phyloP scores from a whole-genome alignment of 2,329 filamentous ascomycete species.

The Trichoderma koningiopsis region DNA sequence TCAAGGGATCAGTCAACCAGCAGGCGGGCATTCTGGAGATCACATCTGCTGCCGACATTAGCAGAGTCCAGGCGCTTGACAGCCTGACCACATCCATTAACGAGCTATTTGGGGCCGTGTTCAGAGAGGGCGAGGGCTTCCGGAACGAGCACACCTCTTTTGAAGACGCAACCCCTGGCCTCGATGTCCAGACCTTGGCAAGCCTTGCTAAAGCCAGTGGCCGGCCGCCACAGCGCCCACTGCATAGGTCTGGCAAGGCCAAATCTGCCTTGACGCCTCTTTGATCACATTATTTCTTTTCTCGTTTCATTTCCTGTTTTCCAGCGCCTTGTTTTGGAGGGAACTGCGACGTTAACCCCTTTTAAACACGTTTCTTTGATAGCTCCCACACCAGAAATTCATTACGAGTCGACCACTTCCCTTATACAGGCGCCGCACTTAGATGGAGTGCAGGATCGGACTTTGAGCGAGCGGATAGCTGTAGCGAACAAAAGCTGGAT shows the following conservation, averaged over 20 bases:
- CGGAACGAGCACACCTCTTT: conserved; percentile 35
- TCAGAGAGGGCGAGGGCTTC: conserved; percentile 78
- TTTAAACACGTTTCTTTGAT: background rate
- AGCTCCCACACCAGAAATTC: background rate
- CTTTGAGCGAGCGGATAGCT: background rate
- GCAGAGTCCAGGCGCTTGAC: conserved; percentile 72
- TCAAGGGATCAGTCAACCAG: conserved; percentile 88
- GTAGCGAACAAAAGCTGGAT: background rate
- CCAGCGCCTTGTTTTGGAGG: background rate
- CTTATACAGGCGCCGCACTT: background rate
- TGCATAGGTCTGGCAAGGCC: conserved; percentile 4
- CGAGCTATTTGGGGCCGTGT: conserved; percentile 68
- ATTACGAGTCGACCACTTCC: background rate
- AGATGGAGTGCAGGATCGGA: background rate
- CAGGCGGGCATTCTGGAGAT: conserved; percentile 82
- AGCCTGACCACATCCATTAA: conserved; percentile 72
- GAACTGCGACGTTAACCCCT: background rate
- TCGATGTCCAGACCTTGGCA: conserved; percentile 34
- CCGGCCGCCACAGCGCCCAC: conserved; percentile 14
- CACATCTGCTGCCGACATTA: conserved; percentile 70
- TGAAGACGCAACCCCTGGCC: conserved; percentile 34
- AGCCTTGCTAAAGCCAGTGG: conserved; percentile 1
- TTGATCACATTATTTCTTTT: background rate
- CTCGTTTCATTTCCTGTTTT: background rate
- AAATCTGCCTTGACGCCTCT: conserved; percentile 1